phyloP scores from a whole-genome alignment of 495 filamentous ascomycete genomes.

The Xylaria curta region DNA sequence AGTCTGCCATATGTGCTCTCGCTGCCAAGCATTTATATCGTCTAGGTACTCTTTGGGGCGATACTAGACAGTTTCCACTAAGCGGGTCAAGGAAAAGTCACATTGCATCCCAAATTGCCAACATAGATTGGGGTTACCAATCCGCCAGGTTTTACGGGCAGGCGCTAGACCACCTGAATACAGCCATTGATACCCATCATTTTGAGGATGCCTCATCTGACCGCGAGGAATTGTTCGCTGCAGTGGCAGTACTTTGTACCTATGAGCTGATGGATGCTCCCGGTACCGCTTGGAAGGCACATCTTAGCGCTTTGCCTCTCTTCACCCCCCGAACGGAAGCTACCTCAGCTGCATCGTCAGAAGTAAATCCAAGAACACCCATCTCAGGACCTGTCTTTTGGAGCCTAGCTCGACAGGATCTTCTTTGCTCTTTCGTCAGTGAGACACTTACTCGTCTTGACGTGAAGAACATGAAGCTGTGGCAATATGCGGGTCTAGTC shows the following conservation, averaged over 20 bases:
- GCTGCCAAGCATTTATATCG: background rate
- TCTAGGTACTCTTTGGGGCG: background rate
- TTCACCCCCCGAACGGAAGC: background rate
- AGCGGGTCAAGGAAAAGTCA: background rate
- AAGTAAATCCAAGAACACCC: background rate
- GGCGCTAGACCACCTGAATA: background rate
- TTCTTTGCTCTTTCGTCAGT: background rate
- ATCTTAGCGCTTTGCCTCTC: background rate
- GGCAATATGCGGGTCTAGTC: background rate
- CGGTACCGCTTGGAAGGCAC: background rate
- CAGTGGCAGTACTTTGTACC: background rate
- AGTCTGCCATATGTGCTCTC: background rate
- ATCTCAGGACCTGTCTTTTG: background rate
- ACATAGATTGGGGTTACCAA: background rate
- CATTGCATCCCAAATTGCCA: background rate
- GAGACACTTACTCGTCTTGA: background rate
- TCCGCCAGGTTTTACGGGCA: background rate
- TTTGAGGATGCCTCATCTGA: background rate
- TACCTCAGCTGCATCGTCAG: background rate
- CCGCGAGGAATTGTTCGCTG: background rate
- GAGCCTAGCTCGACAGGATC: background rate
- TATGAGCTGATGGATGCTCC: background rate
- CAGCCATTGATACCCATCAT: background rate
- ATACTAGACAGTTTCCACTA: too few relatives aligned
- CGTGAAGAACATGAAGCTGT: background rate